phyloP scores from a whole-genome alignment of 345 rosid species.

The Leavenworthia alabamica region DNA sequence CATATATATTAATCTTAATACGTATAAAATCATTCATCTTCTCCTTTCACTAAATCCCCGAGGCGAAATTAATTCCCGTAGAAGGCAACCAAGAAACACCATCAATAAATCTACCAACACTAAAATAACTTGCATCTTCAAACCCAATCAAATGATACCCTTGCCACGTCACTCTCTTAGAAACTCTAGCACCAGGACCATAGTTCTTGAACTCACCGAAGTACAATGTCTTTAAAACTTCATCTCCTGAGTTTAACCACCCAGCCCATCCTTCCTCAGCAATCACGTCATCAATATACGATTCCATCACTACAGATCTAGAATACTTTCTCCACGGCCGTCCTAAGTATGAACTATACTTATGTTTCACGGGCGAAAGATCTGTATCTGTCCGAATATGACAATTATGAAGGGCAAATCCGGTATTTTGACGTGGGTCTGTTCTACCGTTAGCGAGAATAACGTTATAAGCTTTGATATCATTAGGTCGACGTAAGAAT shows the following conservation, averaged over 20 bases:
- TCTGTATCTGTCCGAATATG: conserved; percentile 34
- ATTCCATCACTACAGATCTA: conserved; percentile 60
- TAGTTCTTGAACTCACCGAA: conserved; percentile 66
- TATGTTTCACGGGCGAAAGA: conserved; percentile 32
- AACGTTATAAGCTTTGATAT: conserved; percentile 26
- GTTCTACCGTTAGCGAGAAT: conserved; percentile 57
- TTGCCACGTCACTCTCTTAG: conserved; percentile 59
- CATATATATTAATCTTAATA: neutral
- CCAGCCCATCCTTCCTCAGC: conserved; percentile 57
- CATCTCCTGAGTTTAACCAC: conserved; percentile 56
- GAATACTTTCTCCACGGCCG: conserved; percentile 79
- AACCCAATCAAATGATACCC: conserved; percentile 52
- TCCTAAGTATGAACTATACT: conserved; percentile 45
- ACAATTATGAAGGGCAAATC: conserved; percentile 61
- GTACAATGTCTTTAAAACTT: conserved; percentile 64
- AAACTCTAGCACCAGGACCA: conserved; percentile 56
- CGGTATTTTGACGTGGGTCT: conserved; percentile 68
- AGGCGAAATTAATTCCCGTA: conserved; percentile 48
- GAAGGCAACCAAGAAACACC: conserved; percentile 73
- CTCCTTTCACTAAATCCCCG: conserved; percentile 14
- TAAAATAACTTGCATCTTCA: conserved; percentile 61
- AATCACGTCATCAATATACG: conserved; percentile 46
- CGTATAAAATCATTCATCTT: neutral
- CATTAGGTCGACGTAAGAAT: conserved; percentile 38
- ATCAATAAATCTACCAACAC: conserved; percentile 55